phyloP scores from a whole-genome alignment of 2,329 filamentous ascomycete species.

The Trichoderma asperellum region DNA sequence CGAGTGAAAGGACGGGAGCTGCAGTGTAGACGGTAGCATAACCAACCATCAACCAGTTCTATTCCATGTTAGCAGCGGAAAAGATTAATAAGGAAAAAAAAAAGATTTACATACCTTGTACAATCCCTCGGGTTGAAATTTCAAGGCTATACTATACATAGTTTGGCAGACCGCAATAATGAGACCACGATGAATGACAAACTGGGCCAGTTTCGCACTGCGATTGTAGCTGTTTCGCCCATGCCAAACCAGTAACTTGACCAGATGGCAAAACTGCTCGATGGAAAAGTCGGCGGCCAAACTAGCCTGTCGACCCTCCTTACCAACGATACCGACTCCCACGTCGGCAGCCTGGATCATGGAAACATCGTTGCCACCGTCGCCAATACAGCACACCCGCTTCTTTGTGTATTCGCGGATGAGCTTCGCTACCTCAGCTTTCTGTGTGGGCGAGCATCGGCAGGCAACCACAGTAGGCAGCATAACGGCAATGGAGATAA shows the following conservation, averaged over 20 bases:
- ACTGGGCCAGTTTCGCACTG: slow-evolving; percentile 92
- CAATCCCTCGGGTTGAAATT: slow-evolving; percentile 90
- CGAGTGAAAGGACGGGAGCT: slow-evolving; percentile 86
- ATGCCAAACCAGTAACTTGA: slow-evolving; percentile 98
- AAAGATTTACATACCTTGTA: slow-evolving; percentile 64
- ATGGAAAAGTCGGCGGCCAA: slow-evolving; percentile 97
- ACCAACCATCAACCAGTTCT: slow-evolving; percentile 94
- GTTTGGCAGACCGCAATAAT: slow-evolving; percentile 97
- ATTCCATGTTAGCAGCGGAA: slow-evolving; percentile 33
- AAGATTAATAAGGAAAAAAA: neutral
- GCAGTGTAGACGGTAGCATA: slow-evolving; percentile 98
- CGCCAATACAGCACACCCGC: slow-evolving; percentile 94
- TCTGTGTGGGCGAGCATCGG: slow-evolving; percentile 94
- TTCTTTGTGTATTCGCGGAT: slow-evolving; percentile 93
- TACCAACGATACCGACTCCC: slow-evolving; percentile 96
- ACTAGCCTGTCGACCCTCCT: slow-evolving; percentile 93
- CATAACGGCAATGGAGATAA: slow-evolving; percentile 84
- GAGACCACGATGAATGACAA: slow-evolving; percentile 95
- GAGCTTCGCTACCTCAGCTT: slow-evolving; percentile 87
- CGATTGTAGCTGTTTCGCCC: slow-evolving; percentile 97
- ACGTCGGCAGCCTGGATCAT: slow-evolving; percentile 99
- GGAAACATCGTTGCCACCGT: slow-evolving; percentile 96
- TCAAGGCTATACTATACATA: slow-evolving; percentile 91
- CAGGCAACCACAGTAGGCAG: slow-evolving; percentile 94
- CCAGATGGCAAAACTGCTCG: slow-evolving; percentile 91